These are phyloP conservation scores for Lachnellula arida DNA, from an alignment of 2,329 filamentous ascomycete genomes.

Conservation along the genomic window DNA sequence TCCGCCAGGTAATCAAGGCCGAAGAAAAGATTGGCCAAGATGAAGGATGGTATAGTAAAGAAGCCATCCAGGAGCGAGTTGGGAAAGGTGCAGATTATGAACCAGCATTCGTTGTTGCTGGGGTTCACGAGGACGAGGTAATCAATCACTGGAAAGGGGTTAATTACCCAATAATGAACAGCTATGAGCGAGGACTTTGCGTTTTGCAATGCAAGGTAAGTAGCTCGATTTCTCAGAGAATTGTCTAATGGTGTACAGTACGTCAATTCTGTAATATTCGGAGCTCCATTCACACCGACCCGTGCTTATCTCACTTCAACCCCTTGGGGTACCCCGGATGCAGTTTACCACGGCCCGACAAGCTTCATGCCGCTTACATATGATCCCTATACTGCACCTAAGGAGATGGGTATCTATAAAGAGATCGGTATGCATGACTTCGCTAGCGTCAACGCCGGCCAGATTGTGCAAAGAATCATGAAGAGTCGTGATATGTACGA, in stretches of 20 bases:
- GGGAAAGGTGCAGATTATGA: conserved; percentile 67
- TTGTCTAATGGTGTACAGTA: conserved; percentile 50
- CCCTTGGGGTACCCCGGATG: conserved; percentile 68
- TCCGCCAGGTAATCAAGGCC: conserved; percentile 67
- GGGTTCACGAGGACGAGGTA: conserved; percentile 89
- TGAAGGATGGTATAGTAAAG: conserved; percentile 70
- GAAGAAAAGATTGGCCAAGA: conserved; percentile 66
- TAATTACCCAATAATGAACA: conserved; percentile 99
- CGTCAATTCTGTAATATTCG: conserved; percentile 82
- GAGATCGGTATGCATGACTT: conserved; percentile 76
- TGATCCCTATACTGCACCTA: conserved; percentile 76
- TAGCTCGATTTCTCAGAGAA: conserved; percentile 1
- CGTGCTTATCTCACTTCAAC: conserved; percentile 69
- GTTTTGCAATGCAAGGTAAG: conserved; percentile 88
- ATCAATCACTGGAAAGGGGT: conserved; percentile 96
- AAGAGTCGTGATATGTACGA: conserved; percentile 84
- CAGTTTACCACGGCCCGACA: conserved; percentile 95
- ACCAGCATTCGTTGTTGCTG: conserved; percentile 83
- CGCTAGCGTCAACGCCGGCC: conserved; percentile 81
- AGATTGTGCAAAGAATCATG: conserved; percentile 89
- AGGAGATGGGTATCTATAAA: conserved; percentile 76
- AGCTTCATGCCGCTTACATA: conserved; percentile 64
- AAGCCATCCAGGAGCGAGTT: conserved; percentile 57
- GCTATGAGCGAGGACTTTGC: conserved; percentile 91
- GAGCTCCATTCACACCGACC: conserved; percentile 83